A percentile compares a stretch with the other conserved stretches of the same genome.
Evolutionary conservation across 371 early-diverging fungal species (phyloP).

Genomic region (Rhizopus microsporus): DNA sequence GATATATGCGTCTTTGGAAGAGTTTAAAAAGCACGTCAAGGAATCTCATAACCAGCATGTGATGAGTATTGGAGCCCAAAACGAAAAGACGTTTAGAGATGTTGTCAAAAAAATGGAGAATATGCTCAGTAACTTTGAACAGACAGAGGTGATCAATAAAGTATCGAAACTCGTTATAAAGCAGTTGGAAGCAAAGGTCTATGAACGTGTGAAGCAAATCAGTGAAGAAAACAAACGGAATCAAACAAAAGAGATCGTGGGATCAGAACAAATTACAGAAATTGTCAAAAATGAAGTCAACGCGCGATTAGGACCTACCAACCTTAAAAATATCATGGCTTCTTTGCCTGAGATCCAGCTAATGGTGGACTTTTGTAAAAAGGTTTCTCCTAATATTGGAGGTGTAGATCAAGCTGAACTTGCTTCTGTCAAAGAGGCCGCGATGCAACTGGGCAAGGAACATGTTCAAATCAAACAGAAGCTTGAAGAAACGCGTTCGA

Average conservation of each 20-base stretch:
- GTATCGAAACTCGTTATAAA: background rate
- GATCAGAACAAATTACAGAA: background rate
- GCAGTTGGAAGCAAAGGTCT: conserved; percentile 7
- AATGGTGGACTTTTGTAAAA: background rate
- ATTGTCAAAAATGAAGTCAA: conserved; percentile 5
- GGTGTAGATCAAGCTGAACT: background rate
- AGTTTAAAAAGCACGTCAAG: conserved; percentile 3
- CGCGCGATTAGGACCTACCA: background rate
- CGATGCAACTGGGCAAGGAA: background rate
- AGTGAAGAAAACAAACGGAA: background rate
- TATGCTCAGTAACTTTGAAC: conserved; percentile 5
- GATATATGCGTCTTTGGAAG: background rate
- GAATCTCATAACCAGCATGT: background rate
- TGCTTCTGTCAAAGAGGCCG: background rate
- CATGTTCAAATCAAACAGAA: background rate
- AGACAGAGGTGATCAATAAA: background rate
- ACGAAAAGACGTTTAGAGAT: background rate
- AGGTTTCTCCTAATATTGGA: background rate
- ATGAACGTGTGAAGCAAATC: conserved; percentile 1
- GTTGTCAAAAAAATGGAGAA: conserved; percentile 4
- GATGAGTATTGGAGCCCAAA: background rate
- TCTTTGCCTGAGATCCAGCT: conserved; percentile 13
- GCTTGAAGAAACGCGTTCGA: conserved; percentile 1
- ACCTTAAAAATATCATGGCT: conserved; percentile 6
- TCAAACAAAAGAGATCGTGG: background rate